These are phyloP conservation scores for Parsonsia alboflavescens DNA, from an alignment of 257 asterid species.

Conservation along the genomic window DNA sequence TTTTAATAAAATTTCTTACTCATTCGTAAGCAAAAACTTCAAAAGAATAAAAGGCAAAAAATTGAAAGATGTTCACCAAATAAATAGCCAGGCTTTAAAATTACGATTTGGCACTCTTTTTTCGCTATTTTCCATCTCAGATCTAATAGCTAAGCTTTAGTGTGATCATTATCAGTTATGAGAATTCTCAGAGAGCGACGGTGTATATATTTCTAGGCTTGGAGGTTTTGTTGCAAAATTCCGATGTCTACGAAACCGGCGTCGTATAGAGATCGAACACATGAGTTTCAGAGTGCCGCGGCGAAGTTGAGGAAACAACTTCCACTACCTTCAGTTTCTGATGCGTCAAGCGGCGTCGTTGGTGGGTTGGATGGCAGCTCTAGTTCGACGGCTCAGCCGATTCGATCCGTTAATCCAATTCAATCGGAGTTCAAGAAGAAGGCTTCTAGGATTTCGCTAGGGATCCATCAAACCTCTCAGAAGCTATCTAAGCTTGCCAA, in stretches of 20 bases:
- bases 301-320: constrained; percentile 21
- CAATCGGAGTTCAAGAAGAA: constrained; percentile 82
- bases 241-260: constrained; percentile 16
- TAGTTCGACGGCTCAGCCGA: constrained; percentile 38
- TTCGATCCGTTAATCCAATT: constrained; percentile 54
- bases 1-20: no score
- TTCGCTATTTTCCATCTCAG: neutral
- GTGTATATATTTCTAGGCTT: neutral
- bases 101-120: neutral
- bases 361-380: constrained; percentile 15
- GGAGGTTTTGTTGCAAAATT: neutral
- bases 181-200: neutral
- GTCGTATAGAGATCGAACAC: constrained; percentile 26
- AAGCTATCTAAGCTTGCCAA: constrained; percentile 87
- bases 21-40: no score
- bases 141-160: neutral
- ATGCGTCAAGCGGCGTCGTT: neutral
- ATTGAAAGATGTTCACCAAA: neutral
- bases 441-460: constrained; percentile 85
- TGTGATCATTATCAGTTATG: neutral
- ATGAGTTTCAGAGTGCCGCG: constrained; percentile 18
- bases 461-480: constrained; percentile 91
- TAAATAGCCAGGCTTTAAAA: neutral
- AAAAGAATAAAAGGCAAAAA: neutral
- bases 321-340: constrained; percentile 9